Base-by-base conservation (phyloP, 192 early-diverging fungal species). In the Entomortierella lignicola region DNA sequence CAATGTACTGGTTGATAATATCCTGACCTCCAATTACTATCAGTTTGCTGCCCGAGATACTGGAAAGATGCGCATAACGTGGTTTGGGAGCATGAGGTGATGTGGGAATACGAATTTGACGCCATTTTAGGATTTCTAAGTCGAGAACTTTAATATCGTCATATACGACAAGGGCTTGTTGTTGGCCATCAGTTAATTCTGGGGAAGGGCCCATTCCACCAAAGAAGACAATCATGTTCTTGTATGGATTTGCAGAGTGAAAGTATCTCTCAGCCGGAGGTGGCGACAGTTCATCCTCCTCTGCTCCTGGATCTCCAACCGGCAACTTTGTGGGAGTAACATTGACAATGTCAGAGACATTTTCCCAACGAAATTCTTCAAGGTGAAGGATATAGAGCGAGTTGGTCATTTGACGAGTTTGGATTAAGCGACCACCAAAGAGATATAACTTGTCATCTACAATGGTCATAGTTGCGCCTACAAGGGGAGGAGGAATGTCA, bases 11-110 rank as follows among this genome's bases (percentile, higher is more conserved):
- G 69, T 92, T 92, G 52, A 82, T 85, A 58, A 92, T 84, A 57
- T 94, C 92, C 77, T 94, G 93, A 21, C 93, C 93, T 52, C 93
- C 93, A 12, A 94, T 84, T 4, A 93, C 77, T 5, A 92, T 84
- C 27, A 94, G 72, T 39, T 85, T 82, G 61, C 87, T 87, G 39
- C 85, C 87, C 39, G 88, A 88, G 6, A 94, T 81, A 23, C 89
- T 85, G n/a, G 91, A 87, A 31, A 94, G 74, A 62, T 94, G 93
- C 8, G 93, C 93, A 72, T 94, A 94, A 21, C 93, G 83, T 29
- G 93, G 88, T 66, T 88, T 84, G 31, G 93, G 91, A 12, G 84
- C 57, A 39, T 80, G 82, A n/a, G 82, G 31, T 1, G 86, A 87
- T 13, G 82, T 75, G 8, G 68, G 62, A 50, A 84, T 86, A 2